Evolutionary conservation across 2,329 filamentous ascomycete genomes (phyloP).

Genomic region (Lachnellula cervina): DNA sequence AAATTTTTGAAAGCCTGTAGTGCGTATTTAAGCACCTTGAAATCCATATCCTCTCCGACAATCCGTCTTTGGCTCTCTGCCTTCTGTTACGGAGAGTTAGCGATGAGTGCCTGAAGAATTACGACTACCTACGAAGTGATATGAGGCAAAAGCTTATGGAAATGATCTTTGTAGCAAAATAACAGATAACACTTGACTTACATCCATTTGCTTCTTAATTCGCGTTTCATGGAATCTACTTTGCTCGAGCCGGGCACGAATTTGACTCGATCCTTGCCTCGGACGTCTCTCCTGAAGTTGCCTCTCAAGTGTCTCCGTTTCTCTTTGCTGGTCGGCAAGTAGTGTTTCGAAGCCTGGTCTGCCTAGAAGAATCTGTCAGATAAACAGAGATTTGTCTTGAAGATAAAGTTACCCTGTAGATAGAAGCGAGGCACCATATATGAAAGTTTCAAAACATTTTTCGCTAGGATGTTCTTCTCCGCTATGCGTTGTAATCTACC

Average conservation of each 20-base stretch:
- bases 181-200: background rate
- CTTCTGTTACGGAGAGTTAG: slow-evolving; percentile 9
- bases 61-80: slow-evolving; percentile 24
- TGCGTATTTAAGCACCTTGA: slow-evolving; percentile 18
- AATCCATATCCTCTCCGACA: slow-evolving; percentile 18
- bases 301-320: slow-evolving; percentile 1
- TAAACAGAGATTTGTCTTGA: background rate
- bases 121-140: background rate
- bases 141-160: too few species aligned
- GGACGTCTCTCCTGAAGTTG: slow-evolving; percentile 6
- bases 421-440: slow-evolving; percentile 58
- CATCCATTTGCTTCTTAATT: background rate
- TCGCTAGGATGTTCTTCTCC: slow-evolving; percentile 43
- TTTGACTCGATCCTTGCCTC: background rate
- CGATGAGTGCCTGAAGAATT: background rate
- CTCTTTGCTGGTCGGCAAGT: slow-evolving; percentile 5
- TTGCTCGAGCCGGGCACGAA: background rate
- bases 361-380: slow-evolving; percentile 5
- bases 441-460: slow-evolving; percentile 54
- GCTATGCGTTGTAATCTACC: slow-evolving; percentile 45
- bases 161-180: background rate
- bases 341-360: slow-evolving; percentile 2
- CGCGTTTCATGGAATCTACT: background rate
- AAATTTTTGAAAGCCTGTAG: slow-evolving; percentile 50
- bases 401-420: slow-evolving; percentile 39